phyloP scores from a whole-genome alignment of 2,329 filamentous ascomycete genomes.

The Pseudocercospora fuligena region DNA sequence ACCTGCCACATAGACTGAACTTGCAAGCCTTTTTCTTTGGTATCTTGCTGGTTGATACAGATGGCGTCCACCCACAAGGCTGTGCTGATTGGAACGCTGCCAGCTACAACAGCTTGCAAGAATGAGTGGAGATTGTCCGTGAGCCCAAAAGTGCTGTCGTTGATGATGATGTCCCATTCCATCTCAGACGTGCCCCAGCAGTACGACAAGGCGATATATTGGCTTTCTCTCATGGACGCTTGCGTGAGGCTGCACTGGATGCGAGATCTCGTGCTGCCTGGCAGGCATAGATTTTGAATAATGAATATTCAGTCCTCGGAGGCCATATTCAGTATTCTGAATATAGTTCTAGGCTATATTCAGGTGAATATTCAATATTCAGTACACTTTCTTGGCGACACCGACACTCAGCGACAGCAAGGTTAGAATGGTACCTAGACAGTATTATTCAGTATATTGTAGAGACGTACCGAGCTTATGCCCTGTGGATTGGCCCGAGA shows the following conservation, averaged over 20 bases:
- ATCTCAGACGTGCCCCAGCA: background rate
- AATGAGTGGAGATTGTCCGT: background rate
- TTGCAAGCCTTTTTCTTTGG: conserved; percentile 9
- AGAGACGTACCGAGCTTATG: too few relatives aligned
- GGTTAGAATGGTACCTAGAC: too few relatives aligned
- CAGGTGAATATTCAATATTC: too few relatives aligned
- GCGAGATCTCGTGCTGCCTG: background rate
- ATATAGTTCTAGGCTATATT: too few relatives aligned
- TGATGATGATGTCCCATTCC: background rate
- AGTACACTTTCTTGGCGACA: too few relatives aligned
- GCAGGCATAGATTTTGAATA: background rate
- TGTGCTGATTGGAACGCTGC: background rate
- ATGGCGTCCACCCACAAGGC: conserved; percentile 15
- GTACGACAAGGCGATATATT: background rate
- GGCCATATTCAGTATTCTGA: too few relatives aligned
- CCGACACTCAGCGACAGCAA: too few relatives aligned
- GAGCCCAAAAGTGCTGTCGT: background rate
- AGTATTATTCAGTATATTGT: too few relatives aligned
- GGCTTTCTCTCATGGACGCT: background rate
- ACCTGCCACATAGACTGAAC: conserved; percentile 9
- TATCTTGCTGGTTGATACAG: conserved; percentile 19
- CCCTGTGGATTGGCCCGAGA: too few relatives aligned
- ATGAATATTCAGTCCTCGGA: too few relatives aligned
- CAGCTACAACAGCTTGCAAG: background rate
- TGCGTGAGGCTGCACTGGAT: background rate